Evolutionary conservation across 768 basidiomycete species (phyloP), one percentile per base, ranked within the genome.

Genomic region (Psilocybe subaeruginosa): DNA sequence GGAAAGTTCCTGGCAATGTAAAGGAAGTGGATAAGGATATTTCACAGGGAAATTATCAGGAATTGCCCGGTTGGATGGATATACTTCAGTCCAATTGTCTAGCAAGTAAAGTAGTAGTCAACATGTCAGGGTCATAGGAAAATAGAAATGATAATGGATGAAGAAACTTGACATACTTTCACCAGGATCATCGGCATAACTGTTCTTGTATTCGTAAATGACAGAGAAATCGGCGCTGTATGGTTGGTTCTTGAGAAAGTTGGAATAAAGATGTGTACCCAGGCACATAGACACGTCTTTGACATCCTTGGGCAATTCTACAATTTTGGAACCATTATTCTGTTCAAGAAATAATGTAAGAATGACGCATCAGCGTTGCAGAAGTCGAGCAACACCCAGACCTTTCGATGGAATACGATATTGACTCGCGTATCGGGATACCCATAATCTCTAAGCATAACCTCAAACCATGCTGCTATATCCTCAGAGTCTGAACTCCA

Each of bases 391-490:
- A 35, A 35, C 7, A 43, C 41, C 41, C 30, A 48, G 45, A 70
- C 73, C 45, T 56, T 64, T 53, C 75, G 74, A 39, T 70, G 70
- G 49, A 70, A 78, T 16, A 78, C 61, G 1, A 70, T 64, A 14
- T 65, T 65, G 2, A 54, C 61, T 3, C 65, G 65, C 4, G 69
- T 63, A 8, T 64, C 66, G 7, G 71, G 73, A 61, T 73, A 70
- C n/a, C 41, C 41, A 3, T 71, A 65, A 1, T 72, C 71, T 33
- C 54, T 59, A 1, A 78, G 59, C 77, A 78, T 77, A n/a, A 70
- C 51, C 35, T 73, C 70, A 23, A 78, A 73, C 77, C 77, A 78
- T 11, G 70, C 70, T 8, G 67, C 61, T 9, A 76, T 68, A 46
- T 73, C 70, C 41, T 73, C 60, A 9, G 56, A 49, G 31, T 68